These are phyloP conservation scores for Arabis hirsuta DNA, from an alignment of 345 rosid species.

Conservation along the genomic window DNA sequence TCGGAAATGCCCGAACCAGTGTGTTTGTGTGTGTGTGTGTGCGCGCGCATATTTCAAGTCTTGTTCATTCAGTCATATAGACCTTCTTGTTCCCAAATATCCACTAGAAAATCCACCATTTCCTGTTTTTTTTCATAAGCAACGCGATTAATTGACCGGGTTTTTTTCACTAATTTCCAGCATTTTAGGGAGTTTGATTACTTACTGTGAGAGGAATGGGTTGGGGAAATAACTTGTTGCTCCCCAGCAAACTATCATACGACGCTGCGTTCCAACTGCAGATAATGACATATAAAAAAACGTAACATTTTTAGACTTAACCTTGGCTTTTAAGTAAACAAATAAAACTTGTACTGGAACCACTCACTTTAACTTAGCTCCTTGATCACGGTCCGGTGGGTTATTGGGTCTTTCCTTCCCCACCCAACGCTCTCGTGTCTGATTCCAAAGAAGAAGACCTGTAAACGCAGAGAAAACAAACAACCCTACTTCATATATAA, in stretches of 20 bases:
- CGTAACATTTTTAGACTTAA: not conserved
- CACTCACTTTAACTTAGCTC: constrained; percentile 68
- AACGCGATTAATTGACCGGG: not conserved
- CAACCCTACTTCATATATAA: not conserved
- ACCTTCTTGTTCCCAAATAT: constrained; percentile 92
- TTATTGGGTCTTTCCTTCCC: constrained; percentile 57
- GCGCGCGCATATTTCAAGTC: constrained; percentile 7
- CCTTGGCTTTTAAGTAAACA: constrained; percentile 13
- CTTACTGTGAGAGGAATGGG: constrained; percentile 83
- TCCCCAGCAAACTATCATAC: constrained; percentile 77
- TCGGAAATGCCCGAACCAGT: constrained; percentile 33
- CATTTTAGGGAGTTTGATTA: not conserved
- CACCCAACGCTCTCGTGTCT: constrained; percentile 79
- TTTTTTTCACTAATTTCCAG: not conserved
- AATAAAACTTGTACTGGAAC: constrained; percentile 6
- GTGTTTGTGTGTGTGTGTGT: constrained; percentile 1
- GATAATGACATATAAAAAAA: constrained; percentile 11
- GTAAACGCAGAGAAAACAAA: constrained; percentile 17
- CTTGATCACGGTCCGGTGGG: constrained; percentile 45
- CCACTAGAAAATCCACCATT: constrained; percentile 94
- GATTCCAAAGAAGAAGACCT: constrained; percentile 89
- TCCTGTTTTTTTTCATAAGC: constrained; percentile 54
- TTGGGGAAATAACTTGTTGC: constrained; percentile 79
- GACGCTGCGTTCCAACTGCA: constrained; percentile 79
- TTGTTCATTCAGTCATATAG: constrained; percentile 64